phyloP scores from a whole-genome alignment of 768 basidiomycete genomes.

The Auriculariales sp. region DNA sequence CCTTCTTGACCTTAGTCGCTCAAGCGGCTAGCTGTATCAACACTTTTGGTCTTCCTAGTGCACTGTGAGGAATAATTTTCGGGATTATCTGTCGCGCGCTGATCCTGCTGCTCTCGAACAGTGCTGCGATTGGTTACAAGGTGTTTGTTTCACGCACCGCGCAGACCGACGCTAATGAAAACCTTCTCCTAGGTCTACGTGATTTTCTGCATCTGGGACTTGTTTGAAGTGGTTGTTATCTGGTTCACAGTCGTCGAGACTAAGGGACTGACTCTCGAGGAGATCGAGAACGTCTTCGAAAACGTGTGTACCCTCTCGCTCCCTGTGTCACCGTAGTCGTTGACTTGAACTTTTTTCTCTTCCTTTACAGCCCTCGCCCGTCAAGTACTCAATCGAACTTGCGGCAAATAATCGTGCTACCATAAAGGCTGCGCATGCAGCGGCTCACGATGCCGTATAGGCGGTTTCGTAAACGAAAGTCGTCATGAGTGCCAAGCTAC shows the following conservation, averaged over 20 bases:
- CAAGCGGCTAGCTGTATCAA: slow-evolving; percentile 32
- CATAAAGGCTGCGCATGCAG: no score
- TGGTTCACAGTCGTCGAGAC: neutral
- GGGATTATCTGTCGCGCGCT: no score
- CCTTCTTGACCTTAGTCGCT: no score
- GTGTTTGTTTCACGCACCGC: slow-evolving; percentile 12
- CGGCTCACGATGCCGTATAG: no score
- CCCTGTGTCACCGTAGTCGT: no score
- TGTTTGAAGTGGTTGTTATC: slow-evolving; percentile 24
- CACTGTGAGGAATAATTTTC: no score
- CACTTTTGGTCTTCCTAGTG: no score
- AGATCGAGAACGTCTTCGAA: slow-evolving; percentile 14
- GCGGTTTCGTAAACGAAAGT: no score
- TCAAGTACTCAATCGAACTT: slow-evolving; percentile 10
- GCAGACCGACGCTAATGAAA: neutral
- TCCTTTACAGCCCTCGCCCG: slow-evolving; percentile 10
- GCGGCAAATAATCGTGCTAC: no score
- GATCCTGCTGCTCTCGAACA: slow-evolving; percentile 33
- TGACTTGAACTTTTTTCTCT: no score
- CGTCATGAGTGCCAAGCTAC: no score
- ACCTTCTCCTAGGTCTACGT: slow-evolving; percentile 18
- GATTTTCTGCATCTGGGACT: slow-evolving; percentile 34
- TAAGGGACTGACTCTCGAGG: slow-evolving; percentile 12
- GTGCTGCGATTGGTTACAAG: slow-evolving; percentile 32
- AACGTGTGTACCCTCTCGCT: no score